A percentile compares a stretch with the other conserved stretches of the same genome.
Evolutionary conservation across 176 grass and related monocot genomes (phyloP).

Genomic region (Eleusine coracana): DNA sequence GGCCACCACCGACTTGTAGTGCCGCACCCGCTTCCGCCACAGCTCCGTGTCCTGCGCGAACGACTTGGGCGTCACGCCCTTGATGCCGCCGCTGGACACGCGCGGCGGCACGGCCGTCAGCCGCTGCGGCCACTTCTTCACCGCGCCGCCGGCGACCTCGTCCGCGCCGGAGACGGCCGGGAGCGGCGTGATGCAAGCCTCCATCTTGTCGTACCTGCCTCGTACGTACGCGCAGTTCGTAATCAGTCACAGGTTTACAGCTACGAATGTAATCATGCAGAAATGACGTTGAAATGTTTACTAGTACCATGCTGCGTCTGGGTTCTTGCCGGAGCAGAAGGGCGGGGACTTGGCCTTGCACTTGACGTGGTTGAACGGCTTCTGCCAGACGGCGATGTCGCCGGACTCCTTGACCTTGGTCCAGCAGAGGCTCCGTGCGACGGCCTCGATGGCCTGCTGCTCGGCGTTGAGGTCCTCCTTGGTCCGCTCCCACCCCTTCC

Average conservation of each 20-base stretch:
- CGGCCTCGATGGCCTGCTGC: slow-evolving; percentile 77
- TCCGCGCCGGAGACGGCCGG: slow-evolving; percentile 51
- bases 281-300: neutral
- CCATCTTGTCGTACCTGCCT: slow-evolving; percentile 89
- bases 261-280: neutral
- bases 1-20: slow-evolving; percentile 72
- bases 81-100: slow-evolving; percentile 47
- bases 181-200: slow-evolving; percentile 74
- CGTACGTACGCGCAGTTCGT: neutral
- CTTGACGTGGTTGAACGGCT: slow-evolving; percentile 66
- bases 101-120: slow-evolving; percentile 74
- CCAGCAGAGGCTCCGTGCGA: slow-evolving; percentile 80
- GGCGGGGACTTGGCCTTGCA: slow-evolving; percentile 71
- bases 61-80: slow-evolving; percentile 51
- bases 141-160: slow-evolving; percentile 63
- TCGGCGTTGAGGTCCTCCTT: slow-evolving; percentile 73
- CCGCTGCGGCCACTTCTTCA: slow-evolving; percentile 83
- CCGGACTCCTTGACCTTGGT: slow-evolving; percentile 79
- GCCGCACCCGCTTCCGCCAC: slow-evolving; percentile 67
- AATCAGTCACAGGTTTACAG: neutral
- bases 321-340: slow-evolving; percentile 64
- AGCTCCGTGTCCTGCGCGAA: slow-evolving; percentile 76
- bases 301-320: slow-evolving; percentile 77
- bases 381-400: slow-evolving; percentile 96
- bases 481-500: slow-evolving; percentile 81